phyloP scores from a whole-genome alignment of 768 basidiomycete genomes.

The Chiua virens region DNA sequence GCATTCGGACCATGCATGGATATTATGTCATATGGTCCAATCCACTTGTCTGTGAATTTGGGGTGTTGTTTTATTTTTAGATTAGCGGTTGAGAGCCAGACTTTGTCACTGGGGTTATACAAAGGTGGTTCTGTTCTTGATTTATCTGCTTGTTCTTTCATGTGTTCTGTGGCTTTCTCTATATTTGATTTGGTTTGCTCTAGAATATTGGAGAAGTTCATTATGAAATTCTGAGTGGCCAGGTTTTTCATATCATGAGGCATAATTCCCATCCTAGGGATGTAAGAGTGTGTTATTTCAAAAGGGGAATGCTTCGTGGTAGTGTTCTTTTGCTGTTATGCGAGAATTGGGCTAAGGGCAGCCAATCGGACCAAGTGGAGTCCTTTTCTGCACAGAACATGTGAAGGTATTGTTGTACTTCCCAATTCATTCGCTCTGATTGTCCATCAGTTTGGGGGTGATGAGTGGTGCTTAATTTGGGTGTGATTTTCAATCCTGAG shows the following conservation, averaged over 20 bases:
- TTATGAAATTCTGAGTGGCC: too few relatives aligned
- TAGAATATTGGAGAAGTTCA: too few relatives aligned
- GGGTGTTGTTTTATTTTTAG: background rate
- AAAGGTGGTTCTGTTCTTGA: too few relatives aligned
- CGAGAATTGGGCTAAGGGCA: background rate
- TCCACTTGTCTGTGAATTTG: background rate
- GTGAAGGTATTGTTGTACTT: background rate
- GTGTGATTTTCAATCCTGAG: conserved; percentile 11
- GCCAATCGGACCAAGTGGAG: too few relatives aligned
- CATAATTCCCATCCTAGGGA: background rate
- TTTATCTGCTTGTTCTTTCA: background rate
- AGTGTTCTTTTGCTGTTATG: background rate
- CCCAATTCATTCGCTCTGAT: conserved; percentile 33
- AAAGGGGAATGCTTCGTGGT: background rate
- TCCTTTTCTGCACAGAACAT: background rate
- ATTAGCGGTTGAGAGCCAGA: background rate
- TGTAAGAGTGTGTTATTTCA: background rate
- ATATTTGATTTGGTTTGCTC: too few relatives aligned
- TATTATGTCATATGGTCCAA: background rate
- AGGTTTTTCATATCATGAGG: too few relatives aligned
- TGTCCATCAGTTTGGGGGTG: conserved; percentile 40
- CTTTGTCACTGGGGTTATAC: background rate
- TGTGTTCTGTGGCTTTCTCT: background rate
- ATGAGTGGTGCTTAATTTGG: conserved; percentile 27
- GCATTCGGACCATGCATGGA: background rate